Conservation (phyloP, 495 filamentous ascomycete species). For the Xeromyces bisporus region DNA sequence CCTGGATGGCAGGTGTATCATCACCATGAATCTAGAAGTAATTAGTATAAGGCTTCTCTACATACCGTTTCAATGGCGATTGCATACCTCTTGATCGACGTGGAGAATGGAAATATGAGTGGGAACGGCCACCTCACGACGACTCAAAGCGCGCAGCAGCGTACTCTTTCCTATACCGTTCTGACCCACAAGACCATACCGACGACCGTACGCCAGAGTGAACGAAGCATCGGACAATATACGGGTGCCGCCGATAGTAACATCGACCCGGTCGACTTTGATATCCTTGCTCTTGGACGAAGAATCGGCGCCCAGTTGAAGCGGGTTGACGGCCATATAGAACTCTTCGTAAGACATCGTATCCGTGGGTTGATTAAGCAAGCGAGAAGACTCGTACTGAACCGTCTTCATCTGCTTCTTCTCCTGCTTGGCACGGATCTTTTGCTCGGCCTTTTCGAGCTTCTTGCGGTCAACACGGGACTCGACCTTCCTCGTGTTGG, state of each 20-base stretch:
- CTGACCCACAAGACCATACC: constrained; percentile 94
- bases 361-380: constrained; percentile 67
- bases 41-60: background rate
- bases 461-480: constrained; percentile 97
- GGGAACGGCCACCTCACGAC: constrained; percentile 85
- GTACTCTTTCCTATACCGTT: constrained; percentile 99
- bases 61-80: background rate
- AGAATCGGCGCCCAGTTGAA: constrained; percentile 65
- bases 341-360: constrained; percentile 98
- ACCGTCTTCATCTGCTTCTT: constrained; percentile 97
- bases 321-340: constrained; percentile 96
- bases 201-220: constrained; percentile 80
- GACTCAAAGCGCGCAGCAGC: constrained; percentile 73
- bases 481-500: constrained; percentile 81
- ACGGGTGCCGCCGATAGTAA: constrained; percentile 72
- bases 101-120: constrained; percentile 97
- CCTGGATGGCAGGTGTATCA: constrained; percentile 88
- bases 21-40: constrained; percentile 78
- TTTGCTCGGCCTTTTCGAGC: constrained; percentile 94
- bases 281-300: constrained; percentile 92
- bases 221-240: constrained; percentile 82
- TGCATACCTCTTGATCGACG: constrained; percentile 85
- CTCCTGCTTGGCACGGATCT: constrained; percentile 96
- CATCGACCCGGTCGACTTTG: constrained; percentile 90
- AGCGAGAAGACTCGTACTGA: constrained; percentile 84